Conservation (phyloP, 1,284 basidiomycete species). For the Cutaneotrichosporon sp. region DNA sequence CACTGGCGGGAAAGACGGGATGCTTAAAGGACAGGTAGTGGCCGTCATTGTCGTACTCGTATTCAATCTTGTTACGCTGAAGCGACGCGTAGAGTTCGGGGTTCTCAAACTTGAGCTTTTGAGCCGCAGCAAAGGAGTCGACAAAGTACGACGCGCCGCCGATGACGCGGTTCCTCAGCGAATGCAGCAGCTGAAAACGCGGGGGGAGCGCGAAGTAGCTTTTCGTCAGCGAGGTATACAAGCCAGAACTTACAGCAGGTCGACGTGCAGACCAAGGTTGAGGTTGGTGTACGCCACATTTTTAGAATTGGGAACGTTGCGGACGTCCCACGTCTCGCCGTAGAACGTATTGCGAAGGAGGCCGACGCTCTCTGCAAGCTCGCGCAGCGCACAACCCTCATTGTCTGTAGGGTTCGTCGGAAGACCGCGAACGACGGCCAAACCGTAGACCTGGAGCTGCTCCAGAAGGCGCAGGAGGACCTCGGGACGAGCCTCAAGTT, state of each 20-base stretch:
- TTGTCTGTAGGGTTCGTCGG: conserved; percentile 57
- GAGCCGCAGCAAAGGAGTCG: conserved; percentile 68
- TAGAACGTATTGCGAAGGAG: conserved; percentile 85
- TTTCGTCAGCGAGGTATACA: conserved; percentile 36
- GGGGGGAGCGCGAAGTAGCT: conserved; percentile 78
- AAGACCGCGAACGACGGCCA: conserved; percentile 55
- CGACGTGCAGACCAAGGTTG: conserved; percentile 85
- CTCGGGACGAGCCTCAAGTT: conserved; percentile 7
- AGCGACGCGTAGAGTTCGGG: conserved; percentile 51
- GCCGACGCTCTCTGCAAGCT: conserved; percentile 64
- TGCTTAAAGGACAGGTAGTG: conserved; percentile 78
- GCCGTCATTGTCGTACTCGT: conserved; percentile 86
- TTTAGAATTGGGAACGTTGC: conserved; percentile 61
- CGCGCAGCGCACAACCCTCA: conserved; percentile 60
- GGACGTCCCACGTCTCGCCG: conserved; percentile 84
- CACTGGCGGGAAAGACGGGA: conserved; percentile 61
- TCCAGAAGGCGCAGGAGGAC: conserved; percentile 22
- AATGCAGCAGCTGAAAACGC: conserved; percentile 86
- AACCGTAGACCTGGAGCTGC: conserved; percentile 52
- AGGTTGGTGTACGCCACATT: conserved; percentile 96
- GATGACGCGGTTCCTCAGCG: conserved; percentile 68
- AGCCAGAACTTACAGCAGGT: conserved; percentile 64
- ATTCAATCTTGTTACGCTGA: conserved; percentile 64
- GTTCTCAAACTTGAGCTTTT: conserved; percentile 17
- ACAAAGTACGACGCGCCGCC: conserved; percentile 88